Evolutionary conservation across 1,284 basidiomycete genomes (phyloP).

Genomic region (Rhodotorula sp.): DNA sequence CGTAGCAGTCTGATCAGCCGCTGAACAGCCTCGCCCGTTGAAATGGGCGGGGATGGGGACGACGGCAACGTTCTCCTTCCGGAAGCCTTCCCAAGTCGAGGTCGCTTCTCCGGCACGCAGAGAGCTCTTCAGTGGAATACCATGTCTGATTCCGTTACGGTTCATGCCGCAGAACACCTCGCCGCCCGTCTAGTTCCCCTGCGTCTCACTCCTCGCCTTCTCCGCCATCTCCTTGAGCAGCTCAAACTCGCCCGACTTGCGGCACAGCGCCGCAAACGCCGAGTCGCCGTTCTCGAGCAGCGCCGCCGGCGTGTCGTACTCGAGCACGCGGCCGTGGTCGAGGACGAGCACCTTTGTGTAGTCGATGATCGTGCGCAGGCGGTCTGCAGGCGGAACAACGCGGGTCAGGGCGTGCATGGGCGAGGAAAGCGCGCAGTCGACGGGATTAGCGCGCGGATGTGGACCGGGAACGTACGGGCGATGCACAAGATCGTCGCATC

Average conservation of each 20-base stretch:
- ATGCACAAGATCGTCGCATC: slow-evolving; percentile 52
- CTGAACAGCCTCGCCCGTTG: too few species aligned
- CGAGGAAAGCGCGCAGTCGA: background rate
- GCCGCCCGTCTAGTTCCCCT: too few species aligned
- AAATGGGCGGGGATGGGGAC: too few species aligned
- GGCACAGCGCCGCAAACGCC: slow-evolving; percentile 56
- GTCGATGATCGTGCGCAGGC: slow-evolving; percentile 57
- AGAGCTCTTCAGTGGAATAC: too few species aligned
- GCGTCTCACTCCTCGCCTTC: slow-evolving; percentile 2
- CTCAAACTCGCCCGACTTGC: slow-evolving; percentile 39
- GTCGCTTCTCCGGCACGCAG: too few species aligned
- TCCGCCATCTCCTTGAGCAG: slow-evolving; percentile 34
- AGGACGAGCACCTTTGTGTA: slow-evolving; percentile 59
- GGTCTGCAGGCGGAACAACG: too few species aligned
- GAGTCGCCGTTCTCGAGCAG: slow-evolving; percentile 60
- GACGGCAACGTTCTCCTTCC: too few species aligned
- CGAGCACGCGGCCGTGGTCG: slow-evolving; percentile 58
- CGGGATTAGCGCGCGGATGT: too few species aligned
- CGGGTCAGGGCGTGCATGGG: slow-evolving; percentile 41
- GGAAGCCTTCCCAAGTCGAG: too few species aligned
- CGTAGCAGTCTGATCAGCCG: rapidly evolving
- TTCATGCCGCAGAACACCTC: too few species aligned
- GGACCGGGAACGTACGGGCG: slow-evolving; percentile 24
- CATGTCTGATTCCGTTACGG: too few species aligned
- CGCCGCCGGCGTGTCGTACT: slow-evolving; percentile 62